These are phyloP conservation scores for Colletotrichum siamense DNA, from an alignment of 2,329 filamentous ascomycete species.

Conservation along the genomic window DNA sequence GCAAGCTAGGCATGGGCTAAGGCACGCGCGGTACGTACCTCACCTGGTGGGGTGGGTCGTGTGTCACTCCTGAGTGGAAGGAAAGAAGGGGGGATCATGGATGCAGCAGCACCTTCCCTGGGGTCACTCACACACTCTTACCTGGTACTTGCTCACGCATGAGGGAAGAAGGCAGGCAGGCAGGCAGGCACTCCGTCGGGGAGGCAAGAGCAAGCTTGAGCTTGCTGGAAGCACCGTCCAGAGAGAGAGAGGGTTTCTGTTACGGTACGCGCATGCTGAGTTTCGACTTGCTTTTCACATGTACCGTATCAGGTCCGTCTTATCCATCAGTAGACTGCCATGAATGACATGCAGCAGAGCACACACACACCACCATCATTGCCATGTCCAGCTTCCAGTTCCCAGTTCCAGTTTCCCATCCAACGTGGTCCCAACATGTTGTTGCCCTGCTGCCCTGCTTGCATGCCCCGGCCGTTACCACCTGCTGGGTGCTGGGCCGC, in stretches of 20 bases:
- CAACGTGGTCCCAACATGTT: background rate
- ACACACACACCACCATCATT: background rate
- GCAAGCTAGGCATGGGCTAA: conserved; percentile 9
- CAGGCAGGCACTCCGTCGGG: background rate
- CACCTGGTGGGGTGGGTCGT: conserved; percentile 1
- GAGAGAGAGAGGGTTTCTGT: background rate
- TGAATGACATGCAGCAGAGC: background rate
- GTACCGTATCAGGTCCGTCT: background rate
- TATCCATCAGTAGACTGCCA: background rate
- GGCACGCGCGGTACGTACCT: conserved; percentile 8
- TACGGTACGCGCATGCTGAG: background rate
- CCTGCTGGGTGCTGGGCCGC: conserved; percentile 4
- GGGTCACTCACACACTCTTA: background rate
- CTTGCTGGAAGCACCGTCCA: background rate
- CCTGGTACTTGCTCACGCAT: background rate
- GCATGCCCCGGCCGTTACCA: background rate
- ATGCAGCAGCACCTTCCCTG: background rate
- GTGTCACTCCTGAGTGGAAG: background rate
- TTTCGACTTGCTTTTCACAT: background rate
- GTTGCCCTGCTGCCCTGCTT: background rate
- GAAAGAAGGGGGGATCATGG: background rate
- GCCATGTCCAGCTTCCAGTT: background rate
- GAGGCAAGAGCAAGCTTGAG: background rate
- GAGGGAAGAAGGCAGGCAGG: background rate
- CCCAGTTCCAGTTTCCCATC: background rate